Percentiles rank a stretch among this genome's conserved stretches.
These are phyloP conservation scores for Aspergillus steynii DNA, from an alignment of 495 filamentous ascomycete species.

Conservation along the genomic window DNA sequence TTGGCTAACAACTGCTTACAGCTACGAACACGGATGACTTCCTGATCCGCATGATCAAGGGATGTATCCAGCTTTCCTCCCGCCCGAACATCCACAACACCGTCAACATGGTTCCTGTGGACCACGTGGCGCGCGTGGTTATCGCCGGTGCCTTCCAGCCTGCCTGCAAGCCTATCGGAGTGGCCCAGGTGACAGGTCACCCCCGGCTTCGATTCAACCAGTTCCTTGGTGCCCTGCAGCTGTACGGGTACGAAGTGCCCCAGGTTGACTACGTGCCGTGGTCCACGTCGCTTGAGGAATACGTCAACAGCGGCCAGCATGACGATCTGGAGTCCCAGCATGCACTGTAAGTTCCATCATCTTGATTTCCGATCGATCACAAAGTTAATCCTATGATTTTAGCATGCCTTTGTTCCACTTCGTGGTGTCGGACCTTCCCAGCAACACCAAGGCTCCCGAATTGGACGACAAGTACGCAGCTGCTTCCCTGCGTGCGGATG, in stretches of 20 bases:
- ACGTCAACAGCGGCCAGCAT: constrained; percentile 60
- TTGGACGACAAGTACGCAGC: constrained; percentile 76
- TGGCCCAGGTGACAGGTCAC: constrained; percentile 79
- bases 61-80: constrained; percentile 74
- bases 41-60: constrained; percentile 84
- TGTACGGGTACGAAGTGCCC: constrained; percentile 75
- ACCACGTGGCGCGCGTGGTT: constrained; percentile 77
- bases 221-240: constrained; percentile 68
- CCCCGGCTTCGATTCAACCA: constrained; percentile 78
- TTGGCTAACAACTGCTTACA: constrained; percentile 6
- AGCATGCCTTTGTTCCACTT: constrained; percentile 87
- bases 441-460: constrained; percentile 75
- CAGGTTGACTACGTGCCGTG: constrained; percentile 64
- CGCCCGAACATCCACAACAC: constrained; percentile 82
- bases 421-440: constrained; percentile 75
- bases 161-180: constrained; percentile 48
- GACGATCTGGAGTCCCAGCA: constrained; percentile 62
- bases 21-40: constrained; percentile 89
- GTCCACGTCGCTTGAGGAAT: constrained; percentile 56
- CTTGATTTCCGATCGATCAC: background rate
- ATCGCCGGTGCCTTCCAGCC: constrained; percentile 71
- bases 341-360: constrained; percentile 51
- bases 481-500: constrained; percentile 60
- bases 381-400: background rate
- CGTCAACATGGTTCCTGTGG: constrained; percentile 87